phyloP scores from a whole-genome alignment of 2,329 filamentous ascomycete species.

The Aspergillus clavatus region DNA sequence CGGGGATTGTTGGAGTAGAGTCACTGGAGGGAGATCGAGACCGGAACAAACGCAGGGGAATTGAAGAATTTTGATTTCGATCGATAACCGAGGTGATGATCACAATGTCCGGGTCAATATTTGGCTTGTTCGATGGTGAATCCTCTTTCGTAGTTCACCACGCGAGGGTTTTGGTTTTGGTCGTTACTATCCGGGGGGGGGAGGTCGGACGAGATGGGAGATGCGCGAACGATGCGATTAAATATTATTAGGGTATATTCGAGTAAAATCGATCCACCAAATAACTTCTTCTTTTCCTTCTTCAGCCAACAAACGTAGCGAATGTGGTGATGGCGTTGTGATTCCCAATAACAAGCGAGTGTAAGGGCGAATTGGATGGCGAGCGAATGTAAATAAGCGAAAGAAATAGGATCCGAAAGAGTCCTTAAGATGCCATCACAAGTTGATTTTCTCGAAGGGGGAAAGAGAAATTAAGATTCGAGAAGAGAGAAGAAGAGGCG shows the following conservation, averaged over 20 bases:
- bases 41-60: slow-evolving; percentile 14
- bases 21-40: slow-evolving; percentile 6
- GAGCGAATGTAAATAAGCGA: slow-evolving; percentile 27
- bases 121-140: slow-evolving; percentile 2
- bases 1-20: slow-evolving; percentile 11
- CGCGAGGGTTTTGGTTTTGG: no score
- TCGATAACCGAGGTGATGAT: slow-evolving; percentile 8
- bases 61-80: slow-evolving; percentile 6
- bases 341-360: slow-evolving; percentile 35
- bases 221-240: slow-evolving; percentile 12
- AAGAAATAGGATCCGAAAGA: slow-evolving; percentile 13
- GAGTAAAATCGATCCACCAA: slow-evolving; percentile 4
- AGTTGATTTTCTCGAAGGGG: slow-evolving; percentile 4
- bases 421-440: slow-evolving; percentile 31
- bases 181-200: no score
- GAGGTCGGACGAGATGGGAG: no score
- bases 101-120: slow-evolving; percentile 4
- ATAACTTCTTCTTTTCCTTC: slow-evolving; percentile 10
- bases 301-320: slow-evolving; percentile 32
- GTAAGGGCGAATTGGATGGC: slow-evolving; percentile 34
- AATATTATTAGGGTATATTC: slow-evolving; percentile 15
- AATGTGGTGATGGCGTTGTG: slow-evolving; percentile 33
- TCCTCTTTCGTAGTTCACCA: slow-evolving; percentile 2
- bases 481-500: slow-evolving; percentile 11
- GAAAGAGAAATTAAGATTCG: slow-evolving; percentile 6